Evolutionary conservation across 2,329 filamentous ascomycete genomes (phyloP), one percentile per base, ranked within the genome.

Genomic region (Endoconidiophora polonica): DNA sequence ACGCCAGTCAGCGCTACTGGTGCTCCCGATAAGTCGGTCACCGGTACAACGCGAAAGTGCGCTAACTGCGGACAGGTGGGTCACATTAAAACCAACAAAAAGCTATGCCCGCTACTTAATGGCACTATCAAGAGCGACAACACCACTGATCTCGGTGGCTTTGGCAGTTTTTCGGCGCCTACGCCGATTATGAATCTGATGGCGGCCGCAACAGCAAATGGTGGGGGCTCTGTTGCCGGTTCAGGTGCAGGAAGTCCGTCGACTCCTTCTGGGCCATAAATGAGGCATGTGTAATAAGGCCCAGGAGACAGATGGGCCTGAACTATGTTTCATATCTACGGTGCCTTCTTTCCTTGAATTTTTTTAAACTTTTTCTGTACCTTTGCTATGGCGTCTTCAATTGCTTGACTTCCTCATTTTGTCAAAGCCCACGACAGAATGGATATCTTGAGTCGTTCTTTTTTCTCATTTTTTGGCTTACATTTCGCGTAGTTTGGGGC

Each of bases 71-170:
- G 91, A 46, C 84, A 91, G 64, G 83, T 94, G 49, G 91, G 91
- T 29, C 91, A 98, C 61, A 98, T 98, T 71, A 95, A 95, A 67
- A 96, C 90, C 44, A 96, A 96, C 71, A 94, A 95, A 70, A 96
- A 95, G 86, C 74, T 88, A 59, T 93, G 86, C 63, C 86, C 86
- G 44, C 71, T 91, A 63, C 79, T 93, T 55, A 93, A 93, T 61
- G 86, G 86, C 48, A 85, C 83, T 29, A 83, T 83, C 69, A 81
- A 83, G 56, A 66, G 68, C 38, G 72, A 75, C 57, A 67, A 68
- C 52, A 65, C 67, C n/a, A 66, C 67, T 37, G 74, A 77, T 54
- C 70, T 77, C 54, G 71, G 73, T 49, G 72, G 74, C 5, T 79
- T 79, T 61, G 75, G 75, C 52, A 50, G 50, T 6, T 55, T 56